phyloP scores from a whole-genome alignment of 441 rosid genomes.

The Pelargonium cotyledonis region DNA sequence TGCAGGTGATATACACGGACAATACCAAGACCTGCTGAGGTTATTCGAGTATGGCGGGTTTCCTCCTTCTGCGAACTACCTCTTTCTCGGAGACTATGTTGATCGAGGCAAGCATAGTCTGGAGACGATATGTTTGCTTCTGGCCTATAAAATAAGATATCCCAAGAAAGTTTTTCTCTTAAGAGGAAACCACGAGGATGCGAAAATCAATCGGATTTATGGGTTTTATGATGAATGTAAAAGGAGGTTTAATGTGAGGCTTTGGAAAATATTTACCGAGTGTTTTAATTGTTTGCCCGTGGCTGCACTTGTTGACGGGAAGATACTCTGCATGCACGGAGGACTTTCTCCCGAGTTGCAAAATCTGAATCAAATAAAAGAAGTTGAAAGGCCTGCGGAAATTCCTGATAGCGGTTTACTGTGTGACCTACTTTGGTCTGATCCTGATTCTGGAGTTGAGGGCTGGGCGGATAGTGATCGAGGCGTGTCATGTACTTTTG shows the following conservation, averaged over 20 bases:
- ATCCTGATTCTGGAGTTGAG: conserved; percentile 66
- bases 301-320: conserved; percentile 80
- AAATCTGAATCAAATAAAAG: conserved; percentile 62
- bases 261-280: conserved; percentile 90
- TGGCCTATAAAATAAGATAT: conserved; percentile 85
- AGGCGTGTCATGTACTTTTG: conserved; percentile 91
- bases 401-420: conserved; percentile 91
- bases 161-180: conserved; percentile 62
- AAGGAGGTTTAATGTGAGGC: conserved; percentile 88
- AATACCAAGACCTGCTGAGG: conserved; percentile 87
- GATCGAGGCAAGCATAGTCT: conserved; percentile 95
- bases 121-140: conserved; percentile 91
- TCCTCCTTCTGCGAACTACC: conserved; percentile 84
- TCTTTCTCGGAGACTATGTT: conserved; percentile 93
- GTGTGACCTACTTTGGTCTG: conserved; percentile 97
- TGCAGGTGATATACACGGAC: conserved; percentile 95
- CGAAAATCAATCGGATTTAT: conserved; percentile 88
- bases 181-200: conserved; percentile 98
- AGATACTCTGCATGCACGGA: conserved; percentile 96
- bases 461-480: conserved; percentile 94
- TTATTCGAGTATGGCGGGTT: conserved; percentile 77
- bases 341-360: conserved; percentile 88
- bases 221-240: conserved; percentile 98
- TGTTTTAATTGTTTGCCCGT: conserved; percentile 94
- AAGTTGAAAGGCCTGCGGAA: conserved; percentile 76